Evolutionary conservation across 2,329 filamentous ascomycete genomes (phyloP), one percentile per base, ranked within the genome.

Genomic region (Phialophora expanda): DNA sequence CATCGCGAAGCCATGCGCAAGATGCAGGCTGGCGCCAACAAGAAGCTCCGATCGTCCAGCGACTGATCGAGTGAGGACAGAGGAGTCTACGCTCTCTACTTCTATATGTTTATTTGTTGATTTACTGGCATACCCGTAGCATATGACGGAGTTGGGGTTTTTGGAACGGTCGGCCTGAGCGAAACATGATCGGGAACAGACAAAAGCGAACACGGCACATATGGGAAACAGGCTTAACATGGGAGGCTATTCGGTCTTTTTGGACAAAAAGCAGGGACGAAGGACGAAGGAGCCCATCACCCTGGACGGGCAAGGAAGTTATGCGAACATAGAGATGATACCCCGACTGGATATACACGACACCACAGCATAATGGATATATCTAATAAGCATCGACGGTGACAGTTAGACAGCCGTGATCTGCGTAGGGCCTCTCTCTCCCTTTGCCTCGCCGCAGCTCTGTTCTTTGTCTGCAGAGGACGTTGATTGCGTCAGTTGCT

Each of bases 1-100:
- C 93, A 97, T 76, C 85, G 90, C 22, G 89, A 93, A 69, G 91
- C 90, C 0, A 85, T 97, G 85, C 84, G 90, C 69, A 88, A 84
- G 76, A 90, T 97, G 88, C 93, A 97, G 75, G 83, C 83, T 14
- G 77, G 79, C 56, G 85, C 84, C 0, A 85, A 85, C 68, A 76
- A 66, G 32, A 71, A 67, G 26, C 55, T 71, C 34, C 38, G 61
- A 55, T 54, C 30, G 22, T 62, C 60, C 8, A 32, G 56, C 11
- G 24, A 17, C 22, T 11, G 7, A 14, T 14, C 48, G 48, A 28
- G 12, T 22, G 48, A 12, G 17, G 44, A 2, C 17, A 17, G 4
- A 22, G 28, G n/a, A n/a, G 24, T 22, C 22, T n/a, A 14, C 59
- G 12, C 50, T 62, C 38, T 44, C 38, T 44, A 20, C 38, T 44